Conservation (phyloP, 2,329 filamentous ascomycete species). For the Mycosphaerelloides madeirae region DNA sequence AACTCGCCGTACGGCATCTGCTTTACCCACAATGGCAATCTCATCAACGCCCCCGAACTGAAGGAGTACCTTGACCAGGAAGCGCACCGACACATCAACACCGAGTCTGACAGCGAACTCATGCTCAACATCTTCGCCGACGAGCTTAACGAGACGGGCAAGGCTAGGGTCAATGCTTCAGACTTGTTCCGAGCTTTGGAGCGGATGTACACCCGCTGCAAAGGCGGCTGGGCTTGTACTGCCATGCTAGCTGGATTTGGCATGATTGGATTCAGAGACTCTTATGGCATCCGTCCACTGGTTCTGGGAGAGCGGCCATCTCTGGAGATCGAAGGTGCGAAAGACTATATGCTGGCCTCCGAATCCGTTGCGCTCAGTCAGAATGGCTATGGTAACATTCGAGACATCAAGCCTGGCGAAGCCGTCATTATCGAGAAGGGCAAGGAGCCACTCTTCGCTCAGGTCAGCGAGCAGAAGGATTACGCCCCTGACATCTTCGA, state of each 20-base stretch:
- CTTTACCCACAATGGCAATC: constrained; percentile 81
- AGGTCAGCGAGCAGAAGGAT: constrained; percentile 62
- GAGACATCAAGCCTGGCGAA: constrained; percentile 75
- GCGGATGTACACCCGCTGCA: constrained; percentile 67
- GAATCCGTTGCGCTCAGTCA: constrained; percentile 80
- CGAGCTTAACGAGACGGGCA: constrained; percentile 73
- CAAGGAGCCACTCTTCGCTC: constrained; percentile 65
- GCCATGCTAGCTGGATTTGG: constrained; percentile 80
- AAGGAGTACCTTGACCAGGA: constrained; percentile 68
- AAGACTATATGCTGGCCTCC: constrained; percentile 85
- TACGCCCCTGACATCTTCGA: constrained; percentile 87
- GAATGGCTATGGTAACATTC: constrained; percentile 71
- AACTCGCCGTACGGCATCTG: constrained; percentile 79
- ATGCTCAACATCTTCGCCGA: constrained; percentile 86
- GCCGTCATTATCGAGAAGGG: constrained; percentile 83
- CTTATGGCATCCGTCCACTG: constrained; percentile 77
- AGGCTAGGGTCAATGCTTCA: constrained; percentile 71
- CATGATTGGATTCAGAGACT: constrained; percentile 73
- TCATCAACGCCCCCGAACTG: constrained; percentile 72
- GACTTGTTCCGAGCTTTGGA: constrained; percentile 70
- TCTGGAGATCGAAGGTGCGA: constrained; percentile 46
- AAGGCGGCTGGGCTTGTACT: constrained; percentile 74
- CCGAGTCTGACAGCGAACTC: constrained; percentile 80
- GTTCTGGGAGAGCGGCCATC: constrained; percentile 66
- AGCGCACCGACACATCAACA: constrained; percentile 82